Evolutionary conservation across 1,284 basidiomycete species (phyloP).

Genomic region (Termitomyces sp.): DNA sequence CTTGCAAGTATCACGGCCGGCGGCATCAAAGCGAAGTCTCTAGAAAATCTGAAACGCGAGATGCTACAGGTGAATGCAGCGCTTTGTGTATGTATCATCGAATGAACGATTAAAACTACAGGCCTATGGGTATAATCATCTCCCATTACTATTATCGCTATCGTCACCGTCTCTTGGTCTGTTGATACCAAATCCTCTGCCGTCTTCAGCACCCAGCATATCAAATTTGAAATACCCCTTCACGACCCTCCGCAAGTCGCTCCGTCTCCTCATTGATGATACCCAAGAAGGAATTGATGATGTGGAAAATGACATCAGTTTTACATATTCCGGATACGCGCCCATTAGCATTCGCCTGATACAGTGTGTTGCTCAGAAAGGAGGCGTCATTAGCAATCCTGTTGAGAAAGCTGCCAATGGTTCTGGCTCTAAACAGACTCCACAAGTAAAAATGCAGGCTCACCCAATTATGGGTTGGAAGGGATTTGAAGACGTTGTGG

Average conservation of each 20-base stretch:
- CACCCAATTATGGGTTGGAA: constrained; percentile 95
- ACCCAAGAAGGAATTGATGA: constrained; percentile 70
- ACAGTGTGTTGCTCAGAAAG: constrained; percentile 89
- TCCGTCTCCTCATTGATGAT: constrained; percentile 93
- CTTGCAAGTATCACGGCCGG: constrained; percentile 81
- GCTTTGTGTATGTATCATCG: not conserved
- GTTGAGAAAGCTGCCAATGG: constrained; percentile 41
- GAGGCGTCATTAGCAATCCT: constrained; percentile 77
- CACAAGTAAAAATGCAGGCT: constrained; percentile 58
- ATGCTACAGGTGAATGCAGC: constrained; percentile 68
- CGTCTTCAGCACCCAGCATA: constrained; percentile 41
- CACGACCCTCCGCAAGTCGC: constrained; percentile 67
- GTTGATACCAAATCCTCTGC: constrained; percentile 60
- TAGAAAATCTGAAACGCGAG: constrained; percentile 90
- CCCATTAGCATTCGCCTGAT: constrained; percentile 89
- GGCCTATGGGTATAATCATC: constrained; percentile 89
- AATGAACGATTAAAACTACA: constrained; percentile 26
- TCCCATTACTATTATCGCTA: constrained; percentile 83
- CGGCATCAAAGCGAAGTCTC: constrained; percentile 81
- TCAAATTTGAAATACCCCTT: constrained; percentile 62
- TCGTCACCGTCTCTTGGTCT: constrained; percentile 66
- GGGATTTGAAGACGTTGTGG: constrained; percentile 89
- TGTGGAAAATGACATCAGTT: constrained; percentile 90
- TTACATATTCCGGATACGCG: constrained; percentile 96
- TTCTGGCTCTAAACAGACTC: constrained; percentile 32